Base-by-base conservation (phyloP, 441 rosid genomes). In the Gossypium gossypioides region DNA sequence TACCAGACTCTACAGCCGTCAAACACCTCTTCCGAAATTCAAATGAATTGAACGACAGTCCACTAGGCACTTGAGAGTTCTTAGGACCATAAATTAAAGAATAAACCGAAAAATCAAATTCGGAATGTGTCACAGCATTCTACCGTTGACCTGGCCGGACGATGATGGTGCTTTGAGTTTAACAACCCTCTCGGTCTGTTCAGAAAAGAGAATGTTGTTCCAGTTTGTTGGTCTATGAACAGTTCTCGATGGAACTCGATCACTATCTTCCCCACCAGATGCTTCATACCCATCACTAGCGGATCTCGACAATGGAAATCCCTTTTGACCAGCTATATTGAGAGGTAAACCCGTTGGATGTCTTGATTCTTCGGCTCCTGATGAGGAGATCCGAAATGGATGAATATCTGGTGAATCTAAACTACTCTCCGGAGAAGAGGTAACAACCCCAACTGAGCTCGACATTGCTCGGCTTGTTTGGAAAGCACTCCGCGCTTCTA, bases 201-300 rank as follows among this genome's bases (percentile, higher is more conserved):
- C 88, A 55, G 81, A 50, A 48, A 86, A 84, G 56, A 86, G 84
- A 74, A 78, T 77, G 70, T 82, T 80, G 58, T 75, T 77, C 90
- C 89, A 86, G 84, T 87, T 84, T 44, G 86, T 81, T 21, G 94
- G 80, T 76, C 89, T 89, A 67, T 89, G 88, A 50, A 81, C 82
- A 68, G 80, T 78, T 82, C 99, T 85, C 6, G 91, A 83, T 77
- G 99, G 90, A 75, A 92, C 92, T 75, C 90, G 86, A 76, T 95
- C 99, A 16, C 99, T 95, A 67, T 95, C 99, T 83, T 95, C 99
- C 25, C 99, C 99, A 10, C 97, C 97, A 9, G 99, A 95, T 10
- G 99, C 96, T 76, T 95, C 99, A 15, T 95, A 95, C 3, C 99
- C 99, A 74, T 92, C 99, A 69, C 99, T 95, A 55, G 93, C 82